Conservation (phyloP, 2,329 filamentous ascomycete genomes). For the Colletotrichum lini region DNA sequence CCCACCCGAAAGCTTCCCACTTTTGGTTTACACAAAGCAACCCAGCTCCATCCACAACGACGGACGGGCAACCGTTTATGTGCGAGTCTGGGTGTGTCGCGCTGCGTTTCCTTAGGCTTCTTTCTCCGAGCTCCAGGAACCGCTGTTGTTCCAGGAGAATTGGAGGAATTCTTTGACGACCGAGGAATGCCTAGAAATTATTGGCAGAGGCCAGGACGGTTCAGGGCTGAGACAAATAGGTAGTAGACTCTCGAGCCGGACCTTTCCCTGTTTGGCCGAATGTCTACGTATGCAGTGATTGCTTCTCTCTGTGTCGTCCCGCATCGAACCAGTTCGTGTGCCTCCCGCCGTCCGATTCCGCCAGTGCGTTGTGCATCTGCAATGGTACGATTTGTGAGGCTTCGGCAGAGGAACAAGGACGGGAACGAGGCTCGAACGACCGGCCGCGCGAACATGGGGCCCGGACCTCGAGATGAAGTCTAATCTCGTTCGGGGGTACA, state of each 20-base stretch:
- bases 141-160: constrained; percentile 23
- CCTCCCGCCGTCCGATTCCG: background rate
- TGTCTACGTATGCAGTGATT: background rate
- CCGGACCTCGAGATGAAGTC: constrained; percentile 41
- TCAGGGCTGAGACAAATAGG: constrained; percentile 22
- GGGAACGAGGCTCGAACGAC: constrained; percentile 34
- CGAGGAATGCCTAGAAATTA: constrained; percentile 35
- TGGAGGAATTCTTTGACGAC: constrained; percentile 3
- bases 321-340: background rate
- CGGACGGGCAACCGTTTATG: constrained; percentile 27
- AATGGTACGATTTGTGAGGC: constrained; percentile 4
- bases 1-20: constrained; percentile 28
- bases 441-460: constrained; percentile 30
- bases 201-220: constrained; percentile 31
- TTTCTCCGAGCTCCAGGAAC: background rate
- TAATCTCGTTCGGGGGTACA: constrained; percentile 26
- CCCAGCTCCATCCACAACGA: constrained; percentile 15
- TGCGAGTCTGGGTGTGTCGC: constrained; percentile 7
- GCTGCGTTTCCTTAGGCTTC: constrained; percentile 4
- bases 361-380: constrained; percentile 2
- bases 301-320: background rate
- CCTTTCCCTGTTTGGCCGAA: constrained; percentile 9
- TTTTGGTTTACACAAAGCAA: constrained; percentile 10
- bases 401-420: constrained; percentile 2
- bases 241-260: background rate